Evolutionary conservation across 768 basidiomycete genomes (phyloP).

Genomic region (Termitomyces sp.): DNA sequence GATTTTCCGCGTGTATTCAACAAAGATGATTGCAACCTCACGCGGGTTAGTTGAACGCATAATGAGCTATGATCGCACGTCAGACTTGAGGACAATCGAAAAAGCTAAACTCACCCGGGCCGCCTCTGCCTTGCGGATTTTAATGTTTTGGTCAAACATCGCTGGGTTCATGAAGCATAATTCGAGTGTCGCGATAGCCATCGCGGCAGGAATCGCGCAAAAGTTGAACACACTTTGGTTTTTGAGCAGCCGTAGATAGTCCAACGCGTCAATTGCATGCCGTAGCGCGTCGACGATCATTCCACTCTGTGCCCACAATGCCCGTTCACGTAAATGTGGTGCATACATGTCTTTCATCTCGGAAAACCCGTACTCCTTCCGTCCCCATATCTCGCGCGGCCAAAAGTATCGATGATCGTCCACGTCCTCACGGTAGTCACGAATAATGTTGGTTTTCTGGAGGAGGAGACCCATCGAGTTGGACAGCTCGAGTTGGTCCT

Average conservation of each 20-base stretch:
- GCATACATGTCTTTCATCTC: conserved; percentile 66
- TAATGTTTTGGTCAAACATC: conserved; percentile 85
- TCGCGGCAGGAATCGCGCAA: conserved; percentile 88
- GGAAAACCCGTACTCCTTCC: conserved; percentile 55
- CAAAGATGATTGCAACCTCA: conserved; percentile 87
- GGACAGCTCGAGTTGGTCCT: conserved; percentile 76
- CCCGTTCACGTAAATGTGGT: conserved; percentile 53
- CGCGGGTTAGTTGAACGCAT: conserved; percentile 89
- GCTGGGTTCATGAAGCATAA: conserved; percentile 90
- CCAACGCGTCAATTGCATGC: conserved; percentile 80
- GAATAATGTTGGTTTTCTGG: conserved; percentile 98
- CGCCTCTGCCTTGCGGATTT: conserved; percentile 91
- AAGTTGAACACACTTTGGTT: conserved; percentile 96
- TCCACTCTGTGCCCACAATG: conserved; percentile 76
- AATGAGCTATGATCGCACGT: conserved; percentile 56
- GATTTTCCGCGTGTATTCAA: conserved; percentile 73
- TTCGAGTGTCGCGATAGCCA: conserved; percentile 93
- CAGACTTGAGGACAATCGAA: background rate
- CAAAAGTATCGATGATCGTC: conserved; percentile 87
- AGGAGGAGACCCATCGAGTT: conserved; percentile 95
- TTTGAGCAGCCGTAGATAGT: conserved; percentile 81
- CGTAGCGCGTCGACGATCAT: conserved; percentile 87
- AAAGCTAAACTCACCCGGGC: conserved; percentile 50
- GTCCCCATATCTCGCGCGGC: conserved; percentile 90
- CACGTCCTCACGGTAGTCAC: conserved; percentile 90